Percentiles rank a stretch among this genome's conserved stretches.
Evolutionary conservation across 495 filamentous ascomycete species (phyloP).

Genomic region (Trichoderma virens): DNA sequence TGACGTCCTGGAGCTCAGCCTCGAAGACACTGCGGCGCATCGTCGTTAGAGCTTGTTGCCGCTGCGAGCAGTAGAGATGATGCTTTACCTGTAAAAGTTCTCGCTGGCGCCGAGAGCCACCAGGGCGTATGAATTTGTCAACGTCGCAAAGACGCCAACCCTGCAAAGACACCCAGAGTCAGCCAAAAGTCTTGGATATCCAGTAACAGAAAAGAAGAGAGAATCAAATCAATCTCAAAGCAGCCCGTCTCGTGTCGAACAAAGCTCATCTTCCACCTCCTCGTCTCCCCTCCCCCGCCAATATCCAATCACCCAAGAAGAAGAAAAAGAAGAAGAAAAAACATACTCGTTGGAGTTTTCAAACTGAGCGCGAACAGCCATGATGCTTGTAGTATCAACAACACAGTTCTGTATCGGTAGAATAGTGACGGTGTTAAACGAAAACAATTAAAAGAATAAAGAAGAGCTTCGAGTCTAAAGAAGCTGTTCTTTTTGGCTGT

Average conservation of each 20-base stretch:
- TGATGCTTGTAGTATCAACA: slow-evolving; percentile 25
- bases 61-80: background rate
- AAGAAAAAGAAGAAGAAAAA: background rate
- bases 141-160: slow-evolving; percentile 90
- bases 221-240: background rate
- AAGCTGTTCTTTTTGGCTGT: no score
- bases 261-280: slow-evolving; percentile 10
- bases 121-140: slow-evolving; percentile 92
- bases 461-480: no score
- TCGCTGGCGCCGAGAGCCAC: slow-evolving; percentile 91
- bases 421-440: background rate
- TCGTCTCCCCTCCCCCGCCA: slow-evolving; percentile 6
- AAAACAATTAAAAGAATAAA: background rate
- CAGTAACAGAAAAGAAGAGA: no score
- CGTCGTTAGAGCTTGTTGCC: background rate
- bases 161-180: slow-evolving; percentile 36
- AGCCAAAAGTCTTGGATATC: no score
- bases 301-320: background rate
- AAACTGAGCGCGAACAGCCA: slow-evolving; percentile 85
- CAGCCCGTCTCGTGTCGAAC: background rate
- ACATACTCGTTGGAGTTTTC: slow-evolving; percentile 97
- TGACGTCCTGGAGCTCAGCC: slow-evolving; percentile 92
- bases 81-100: slow-evolving; percentile 71
- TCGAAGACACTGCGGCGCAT: slow-evolving; percentile 64
- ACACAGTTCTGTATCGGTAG: background rate